Percentiles rank a stretch among this genome's conserved stretches.
Conservation (phyloP, 352 stramenopile genomes). For the Pythium brassicae region DNA sequence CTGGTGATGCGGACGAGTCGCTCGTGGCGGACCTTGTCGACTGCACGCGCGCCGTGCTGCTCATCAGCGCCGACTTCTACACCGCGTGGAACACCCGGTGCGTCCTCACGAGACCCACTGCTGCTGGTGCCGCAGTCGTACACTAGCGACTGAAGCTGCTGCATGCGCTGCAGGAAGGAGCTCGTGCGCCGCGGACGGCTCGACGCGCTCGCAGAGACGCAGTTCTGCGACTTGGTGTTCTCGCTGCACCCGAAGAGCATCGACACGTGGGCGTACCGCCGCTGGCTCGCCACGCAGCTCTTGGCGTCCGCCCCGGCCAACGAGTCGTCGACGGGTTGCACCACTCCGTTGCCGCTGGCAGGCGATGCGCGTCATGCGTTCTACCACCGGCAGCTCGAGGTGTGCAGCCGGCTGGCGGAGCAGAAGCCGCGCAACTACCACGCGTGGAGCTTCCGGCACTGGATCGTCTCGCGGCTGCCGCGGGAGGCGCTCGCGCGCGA, state of each 20-base stretch:
- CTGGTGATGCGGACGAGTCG: slow-evolving; percentile 1
- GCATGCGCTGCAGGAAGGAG: slow-evolving; percentile 34
- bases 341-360: not conserved
- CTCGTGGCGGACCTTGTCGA: slow-evolving; percentile 30
- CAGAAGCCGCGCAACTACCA: slow-evolving; percentile 77
- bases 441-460: slow-evolving; percentile 82
- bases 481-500: slow-evolving; percentile 27
- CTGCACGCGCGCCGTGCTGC: slow-evolving; percentile 57
- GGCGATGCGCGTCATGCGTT: slow-evolving; percentile 25
- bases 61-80: slow-evolving; percentile 81
- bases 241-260: slow-evolving; percentile 82
- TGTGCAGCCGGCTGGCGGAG: slow-evolving; percentile 54
- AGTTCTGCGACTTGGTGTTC: slow-evolving; percentile 72
- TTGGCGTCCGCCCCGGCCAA: slow-evolving; percentile 9
- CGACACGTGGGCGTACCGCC: slow-evolving; percentile 80
- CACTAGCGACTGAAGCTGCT: not conserved
- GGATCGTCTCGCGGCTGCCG: slow-evolving; percentile 47
- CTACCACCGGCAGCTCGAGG: slow-evolving; percentile 40
- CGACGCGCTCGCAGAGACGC: slow-evolving; percentile 36
- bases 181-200: slow-evolving; percentile 43
- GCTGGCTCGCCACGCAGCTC: slow-evolving; percentile 48
- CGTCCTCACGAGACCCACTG: not conserved
- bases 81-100: slow-evolving; percentile 81
- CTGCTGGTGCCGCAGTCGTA: not conserved
- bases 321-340: not conserved